These are phyloP conservation scores for Aspergillus aculeatinus DNA, from an alignment of 2,329 filamentous ascomycete species.

Conservation along the genomic window DNA sequence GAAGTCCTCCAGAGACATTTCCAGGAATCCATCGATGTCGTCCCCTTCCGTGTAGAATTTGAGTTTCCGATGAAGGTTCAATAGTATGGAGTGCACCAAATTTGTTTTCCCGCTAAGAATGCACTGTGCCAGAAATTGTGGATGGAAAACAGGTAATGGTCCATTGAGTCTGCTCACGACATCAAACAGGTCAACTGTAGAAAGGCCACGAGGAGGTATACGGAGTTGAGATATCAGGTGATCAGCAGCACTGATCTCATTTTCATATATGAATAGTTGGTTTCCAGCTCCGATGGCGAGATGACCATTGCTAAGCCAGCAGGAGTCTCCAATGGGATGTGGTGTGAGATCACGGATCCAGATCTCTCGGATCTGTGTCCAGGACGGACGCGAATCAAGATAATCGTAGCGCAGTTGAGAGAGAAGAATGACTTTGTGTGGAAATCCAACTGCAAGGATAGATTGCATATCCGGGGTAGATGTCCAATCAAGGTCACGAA, in stretches of 20 bases:
- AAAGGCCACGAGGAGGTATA: slow-evolving; percentile 48
- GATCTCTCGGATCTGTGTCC: slow-evolving; percentile 81
- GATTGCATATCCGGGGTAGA: slow-evolving; percentile 86
- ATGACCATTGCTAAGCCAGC: slow-evolving; percentile 83
- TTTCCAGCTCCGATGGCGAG: slow-evolving; percentile 88
- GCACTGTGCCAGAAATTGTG: slow-evolving; percentile 83
- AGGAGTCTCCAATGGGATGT: slow-evolving; percentile 88
- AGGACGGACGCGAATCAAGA: slow-evolving; percentile 81
- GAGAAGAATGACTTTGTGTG: slow-evolving; percentile 77
- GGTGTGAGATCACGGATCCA: slow-evolving; percentile 77
- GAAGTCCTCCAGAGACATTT: slow-evolving; percentile 53
- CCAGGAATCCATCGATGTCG: slow-evolving; percentile 72
- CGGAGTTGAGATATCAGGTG: slow-evolving; percentile 59
- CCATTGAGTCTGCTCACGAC: slow-evolving; percentile 82
- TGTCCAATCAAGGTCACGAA: slow-evolving; percentile 90
- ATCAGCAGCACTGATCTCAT: slow-evolving; percentile 66
- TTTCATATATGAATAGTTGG: slow-evolving; percentile 81
- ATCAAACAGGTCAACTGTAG: slow-evolving; percentile 71
- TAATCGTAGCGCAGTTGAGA: slow-evolving; percentile 91
- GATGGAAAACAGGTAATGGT: slow-evolving; percentile 85
- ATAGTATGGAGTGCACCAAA: slow-evolving; percentile 70
- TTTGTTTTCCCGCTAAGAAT: slow-evolving; percentile 74
- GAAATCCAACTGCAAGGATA: slow-evolving; percentile 87
- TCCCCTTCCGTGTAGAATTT: slow-evolving; percentile 85
- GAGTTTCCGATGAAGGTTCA: slow-evolving; percentile 70